Evolutionary conservation across 179 eudicot genomes (phyloP).

Genomic region (Beta lomatogona): DNA sequence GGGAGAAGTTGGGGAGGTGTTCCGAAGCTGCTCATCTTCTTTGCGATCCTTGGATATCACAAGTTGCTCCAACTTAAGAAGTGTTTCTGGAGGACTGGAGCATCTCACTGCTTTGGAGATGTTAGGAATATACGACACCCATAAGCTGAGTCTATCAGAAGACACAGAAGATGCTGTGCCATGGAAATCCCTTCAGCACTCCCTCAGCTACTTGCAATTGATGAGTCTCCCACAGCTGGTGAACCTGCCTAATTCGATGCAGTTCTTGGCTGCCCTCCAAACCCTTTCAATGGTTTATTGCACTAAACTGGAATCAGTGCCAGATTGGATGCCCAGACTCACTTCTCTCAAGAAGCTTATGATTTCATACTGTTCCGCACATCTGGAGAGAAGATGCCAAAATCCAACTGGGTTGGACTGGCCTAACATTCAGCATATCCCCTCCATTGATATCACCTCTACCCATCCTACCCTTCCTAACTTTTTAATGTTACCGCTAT

Average conservation of each 20-base stretch:
- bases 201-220: too few species aligned
- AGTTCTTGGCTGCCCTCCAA: too few species aligned
- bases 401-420: slow-evolving; percentile 11
- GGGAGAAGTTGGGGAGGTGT: slow-evolving; percentile 14
- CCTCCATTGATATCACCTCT: not conserved
- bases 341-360: slow-evolving; percentile 23
- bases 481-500: too few species aligned
- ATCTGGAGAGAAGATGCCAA: slow-evolving; percentile 15
- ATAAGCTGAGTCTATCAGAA: not conserved
- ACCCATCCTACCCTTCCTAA: too few species aligned
- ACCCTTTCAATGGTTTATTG: too few species aligned
- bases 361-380: not conserved
- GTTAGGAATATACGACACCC: not conserved
- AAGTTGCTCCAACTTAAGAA: not conserved
- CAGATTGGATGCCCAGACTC: slow-evolving; percentile 23
- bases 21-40: slow-evolving; percentile 24
- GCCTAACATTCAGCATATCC: slow-evolving; percentile 19
- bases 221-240: too few species aligned
- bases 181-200: too few species aligned
- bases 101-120: slow-evolving; percentile 34
- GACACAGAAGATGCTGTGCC: too few species aligned
- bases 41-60: slow-evolving; percentile 10
- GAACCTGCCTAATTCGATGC: too few species aligned
- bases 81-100: slow-evolving; percentile 7
- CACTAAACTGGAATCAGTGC: not conserved